A percentile compares a stretch with the other conserved stretches of the same genome.
These are phyloP conservation scores for Fusarium lyarnte DNA, from an alignment of 2,329 filamentous ascomycete species.

Conservation along the genomic window DNA sequence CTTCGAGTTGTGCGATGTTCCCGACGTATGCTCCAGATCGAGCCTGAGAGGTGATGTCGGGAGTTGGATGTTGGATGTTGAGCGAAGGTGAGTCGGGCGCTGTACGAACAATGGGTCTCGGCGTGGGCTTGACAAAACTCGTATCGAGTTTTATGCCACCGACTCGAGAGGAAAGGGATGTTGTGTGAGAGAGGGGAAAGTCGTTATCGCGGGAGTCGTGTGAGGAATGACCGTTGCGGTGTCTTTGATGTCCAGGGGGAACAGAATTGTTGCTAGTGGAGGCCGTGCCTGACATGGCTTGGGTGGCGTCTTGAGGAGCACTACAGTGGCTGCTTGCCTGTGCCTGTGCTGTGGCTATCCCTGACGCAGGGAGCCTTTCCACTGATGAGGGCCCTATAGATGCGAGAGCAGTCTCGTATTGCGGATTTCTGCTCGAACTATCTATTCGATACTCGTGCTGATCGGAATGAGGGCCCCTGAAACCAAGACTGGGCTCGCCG, in stretches of 20 bases:
- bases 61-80: constrained; percentile 66
- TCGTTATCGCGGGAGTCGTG: constrained; percentile 28
- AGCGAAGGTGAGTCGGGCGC: constrained; percentile 56
- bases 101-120: constrained; percentile 59
- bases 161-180: constrained; percentile 44
- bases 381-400: constrained; percentile 26
- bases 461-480: constrained; percentile 37
- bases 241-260: constrained; percentile 40
- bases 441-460: constrained; percentile 25
- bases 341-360: constrained; percentile 31
- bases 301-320: constrained; percentile 33
- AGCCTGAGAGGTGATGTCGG: constrained; percentile 63
- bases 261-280: constrained; percentile 30
- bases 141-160: constrained; percentile 58
- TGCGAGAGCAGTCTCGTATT: constrained; percentile 40
- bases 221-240: constrained; percentile 32
- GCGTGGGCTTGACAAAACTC: constrained; percentile 51
- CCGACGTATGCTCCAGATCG: constrained; percentile 69
- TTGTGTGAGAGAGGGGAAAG: constrained; percentile 19
- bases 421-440: constrained; percentile 6
- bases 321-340: constrained; percentile 34
- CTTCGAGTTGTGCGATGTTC: constrained; percentile 79
- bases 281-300: constrained; percentile 30
- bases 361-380: constrained; percentile 23
- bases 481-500: constrained; percentile 29